These are phyloP conservation scores for Macrophomina phaseolina DNA, from an alignment of 2,329 filamentous ascomycete genomes.

Conservation along the genomic window DNA sequence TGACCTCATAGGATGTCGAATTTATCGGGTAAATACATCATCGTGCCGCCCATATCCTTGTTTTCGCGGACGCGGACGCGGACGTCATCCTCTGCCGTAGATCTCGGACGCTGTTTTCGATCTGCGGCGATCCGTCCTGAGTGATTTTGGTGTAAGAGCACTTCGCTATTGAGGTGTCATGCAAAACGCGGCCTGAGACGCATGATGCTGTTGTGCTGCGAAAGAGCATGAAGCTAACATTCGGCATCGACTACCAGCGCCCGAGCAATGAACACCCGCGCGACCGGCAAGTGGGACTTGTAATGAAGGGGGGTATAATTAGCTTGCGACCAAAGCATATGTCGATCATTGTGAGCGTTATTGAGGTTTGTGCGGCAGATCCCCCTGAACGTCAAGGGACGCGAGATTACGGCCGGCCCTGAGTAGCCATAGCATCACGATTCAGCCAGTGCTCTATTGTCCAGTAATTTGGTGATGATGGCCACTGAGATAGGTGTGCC, in stretches of 20 bases:
- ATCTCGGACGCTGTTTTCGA: not conserved
- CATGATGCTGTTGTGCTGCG: not conserved
- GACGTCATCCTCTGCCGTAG: not conserved
- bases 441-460: not conserved
- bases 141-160: not conserved
- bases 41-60: not conserved
- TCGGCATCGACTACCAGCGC: not conserved
- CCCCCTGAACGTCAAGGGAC: slow-evolving; percentile 8
- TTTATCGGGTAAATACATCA: not conserved
- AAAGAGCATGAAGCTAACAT: slow-evolving; percentile 1
- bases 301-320: slow-evolving; percentile 3
- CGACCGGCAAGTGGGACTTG: not conserved
- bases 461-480: slow-evolving; percentile 3
- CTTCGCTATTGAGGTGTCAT: not conserved
- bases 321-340: slow-evolving; percentile 8
- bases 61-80: not conserved
- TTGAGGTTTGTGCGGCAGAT: slow-evolving; percentile 13
- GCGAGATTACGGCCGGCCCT: slow-evolving; percentile 2
- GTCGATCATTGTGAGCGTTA: slow-evolving; percentile 1
- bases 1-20: not conserved
- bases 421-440: not conserved
- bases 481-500: not conserved
- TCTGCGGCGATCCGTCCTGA: not conserved
- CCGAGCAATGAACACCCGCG: not conserved
- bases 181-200: not conserved